phyloP scores from a whole-genome alignment of 2,329 filamentous ascomycete genomes.

The Ophiocordyceps camponoti-leonardi region DNA sequence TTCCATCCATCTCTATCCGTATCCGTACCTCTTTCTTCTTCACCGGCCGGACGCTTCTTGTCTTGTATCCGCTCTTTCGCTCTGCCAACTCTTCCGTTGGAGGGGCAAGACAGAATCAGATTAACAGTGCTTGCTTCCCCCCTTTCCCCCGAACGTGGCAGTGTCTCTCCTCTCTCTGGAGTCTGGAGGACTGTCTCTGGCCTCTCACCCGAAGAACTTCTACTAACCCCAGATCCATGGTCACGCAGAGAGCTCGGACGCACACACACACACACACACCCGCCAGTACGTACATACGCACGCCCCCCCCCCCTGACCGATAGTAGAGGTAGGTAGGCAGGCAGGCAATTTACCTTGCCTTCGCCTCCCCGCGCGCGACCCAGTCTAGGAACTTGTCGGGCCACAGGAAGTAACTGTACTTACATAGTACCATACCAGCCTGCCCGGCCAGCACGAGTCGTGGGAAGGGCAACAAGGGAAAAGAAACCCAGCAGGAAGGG shows the following conservation, averaged over 20 bases:
- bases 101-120: background rate
- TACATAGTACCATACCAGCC: background rate
- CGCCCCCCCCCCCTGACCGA: slow-evolving; percentile 6
- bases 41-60: no score
- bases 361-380: slow-evolving; percentile 10
- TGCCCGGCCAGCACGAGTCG: slow-evolving; percentile 5
- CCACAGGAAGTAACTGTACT: no score
- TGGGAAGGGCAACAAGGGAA: background rate
- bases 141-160: background rate
- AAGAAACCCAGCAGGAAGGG: background rate
- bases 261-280: slow-evolving; percentile 5
- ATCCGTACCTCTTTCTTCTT: no score
- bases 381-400: no score
- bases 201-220: background rate
- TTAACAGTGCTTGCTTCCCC: background rate
- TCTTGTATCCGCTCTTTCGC: no score
- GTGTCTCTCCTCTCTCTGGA: no score
- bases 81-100: no score
- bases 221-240: slow-evolving; percentile 1
- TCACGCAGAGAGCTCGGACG: slow-evolving; percentile 2
- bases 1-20: no score
- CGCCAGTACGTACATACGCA: slow-evolving; percentile 8
- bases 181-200: background rate
- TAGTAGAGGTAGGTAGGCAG: no score
- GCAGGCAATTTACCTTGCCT: slow-evolving; percentile 4